Evolutionary conservation across 2,329 filamentous ascomycete genomes (phyloP).

Genomic region (Diplodia mutila): DNA sequence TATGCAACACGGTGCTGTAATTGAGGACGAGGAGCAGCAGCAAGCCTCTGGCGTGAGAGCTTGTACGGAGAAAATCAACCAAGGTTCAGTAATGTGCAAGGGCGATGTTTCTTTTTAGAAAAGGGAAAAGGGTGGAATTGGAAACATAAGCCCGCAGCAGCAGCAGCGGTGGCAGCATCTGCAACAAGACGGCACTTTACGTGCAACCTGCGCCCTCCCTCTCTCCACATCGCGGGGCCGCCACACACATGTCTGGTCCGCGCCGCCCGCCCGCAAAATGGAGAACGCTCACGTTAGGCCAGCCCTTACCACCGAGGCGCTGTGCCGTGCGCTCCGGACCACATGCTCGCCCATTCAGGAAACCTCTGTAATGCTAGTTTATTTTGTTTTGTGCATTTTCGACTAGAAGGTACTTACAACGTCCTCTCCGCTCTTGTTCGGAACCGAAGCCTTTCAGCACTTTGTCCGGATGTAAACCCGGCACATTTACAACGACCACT

Average conservation of each 20-base stretch:
- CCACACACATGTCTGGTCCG: background rate
- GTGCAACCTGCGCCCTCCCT: background rate
- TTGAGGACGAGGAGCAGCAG: background rate
- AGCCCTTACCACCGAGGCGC: background rate
- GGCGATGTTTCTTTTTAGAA: background rate
- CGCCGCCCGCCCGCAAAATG: background rate
- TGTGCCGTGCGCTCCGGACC: background rate
- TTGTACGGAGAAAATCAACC: background rate
- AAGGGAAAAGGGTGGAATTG: background rate
- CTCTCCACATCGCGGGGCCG: constrained; percentile 10
- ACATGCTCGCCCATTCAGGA: background rate
- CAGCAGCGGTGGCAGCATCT: background rate
- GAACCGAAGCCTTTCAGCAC: background rate
- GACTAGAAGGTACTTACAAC: too few relatives aligned
- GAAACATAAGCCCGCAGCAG: background rate
- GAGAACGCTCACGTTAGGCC: background rate
- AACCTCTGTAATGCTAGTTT: background rate
- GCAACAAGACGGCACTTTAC: background rate
- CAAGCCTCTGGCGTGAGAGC: background rate
- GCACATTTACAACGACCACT: background rate
- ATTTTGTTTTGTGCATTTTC: too few relatives aligned
- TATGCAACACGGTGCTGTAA: background rate
- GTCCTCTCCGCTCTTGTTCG: background rate
- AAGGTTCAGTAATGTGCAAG: background rate
- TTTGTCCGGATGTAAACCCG: background rate